Evolutionary conservation across 2,329 filamentous ascomycete genomes (phyloP), one percentile per base, ranked within the genome.

Genomic region (Blumeria graminis): DNA sequence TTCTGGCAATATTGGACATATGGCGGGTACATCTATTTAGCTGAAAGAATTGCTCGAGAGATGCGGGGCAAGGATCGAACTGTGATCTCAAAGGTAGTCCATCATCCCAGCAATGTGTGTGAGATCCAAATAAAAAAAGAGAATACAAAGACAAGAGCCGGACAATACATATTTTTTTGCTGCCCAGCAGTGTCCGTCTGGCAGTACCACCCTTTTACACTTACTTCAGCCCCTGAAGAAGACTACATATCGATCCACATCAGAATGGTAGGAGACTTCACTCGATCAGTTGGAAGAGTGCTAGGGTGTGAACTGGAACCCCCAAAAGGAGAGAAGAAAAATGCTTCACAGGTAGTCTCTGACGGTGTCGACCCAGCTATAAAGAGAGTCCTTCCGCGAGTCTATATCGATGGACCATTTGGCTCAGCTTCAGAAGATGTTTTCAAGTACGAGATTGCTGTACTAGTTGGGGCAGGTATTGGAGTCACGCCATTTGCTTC

Each of bases 91-190:
- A 92, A 92, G 71, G 86, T 93, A 60, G 82, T 93, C 61, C 86
- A 92, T 71, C 86, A 93, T 68, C 86, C 86, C 7, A 87, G 84
- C 72, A 87, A 88, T 64, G 86, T 93, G 16, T 85, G 84, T 67
- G 86, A 93, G 70, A 89, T 93, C 59, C 86, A 92, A 71, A 88
- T 93, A 71, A 89, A 90, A 74, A 92, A 92, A 70, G 84, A 89
- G 66, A 73, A 87, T 69, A 89, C 85, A 48, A 87, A 82, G 73
- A 87, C 84, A 3, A 76, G 77, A 55, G 84, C 86, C 18, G 86
- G 86, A 55, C 84, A 87, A 75, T 92, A 92, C 71, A 90, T 93
- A 64, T 90, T 90, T 72, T 75, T 92, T 63, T 90, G 84, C 72
- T 92, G 86, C 67, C 86, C 86, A 0, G 84, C 86, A 61, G 80